Conservation (phyloP, 2,329 filamentous ascomycete species). For the Xylariaceae sp. region DNA sequence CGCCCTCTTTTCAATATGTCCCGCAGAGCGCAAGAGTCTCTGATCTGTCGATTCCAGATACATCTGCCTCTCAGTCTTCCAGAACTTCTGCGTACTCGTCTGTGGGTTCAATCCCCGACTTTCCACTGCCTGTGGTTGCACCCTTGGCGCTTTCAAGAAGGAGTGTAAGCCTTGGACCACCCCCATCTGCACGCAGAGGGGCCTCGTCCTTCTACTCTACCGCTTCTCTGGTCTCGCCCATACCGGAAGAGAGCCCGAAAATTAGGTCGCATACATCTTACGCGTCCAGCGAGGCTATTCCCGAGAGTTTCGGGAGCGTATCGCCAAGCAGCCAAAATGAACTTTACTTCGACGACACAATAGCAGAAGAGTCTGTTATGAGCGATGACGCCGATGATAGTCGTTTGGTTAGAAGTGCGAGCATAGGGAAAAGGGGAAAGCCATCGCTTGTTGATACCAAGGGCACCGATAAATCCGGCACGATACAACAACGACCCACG, state of each 20-base stretch:
- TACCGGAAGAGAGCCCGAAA: slow-evolving; percentile 63
- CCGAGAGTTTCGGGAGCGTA: slow-evolving; percentile 57
- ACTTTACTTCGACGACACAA: slow-evolving; percentile 45
- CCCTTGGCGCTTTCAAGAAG: slow-evolving; percentile 36
- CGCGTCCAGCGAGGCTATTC: slow-evolving; percentile 68
- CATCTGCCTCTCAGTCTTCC: slow-evolving; percentile 42
- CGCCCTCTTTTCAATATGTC: slow-evolving; percentile 47
- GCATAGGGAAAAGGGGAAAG: slow-evolving; percentile 55
- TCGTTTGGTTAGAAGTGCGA: slow-evolving; percentile 55
- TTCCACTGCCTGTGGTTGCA: slow-evolving; percentile 41
- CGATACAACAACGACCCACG: slow-evolving; percentile 30
- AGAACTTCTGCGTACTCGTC: slow-evolving; percentile 50
- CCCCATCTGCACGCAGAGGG: slow-evolving; percentile 54
- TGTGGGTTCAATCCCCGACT: slow-evolving; percentile 55
- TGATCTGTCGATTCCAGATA: slow-evolving; percentile 41
- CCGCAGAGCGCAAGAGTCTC: slow-evolving; percentile 35
- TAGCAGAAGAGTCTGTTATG: slow-evolving; percentile 41
- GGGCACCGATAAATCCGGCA: slow-evolving; percentile 25
- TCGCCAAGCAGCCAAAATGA: slow-evolving; percentile 44
- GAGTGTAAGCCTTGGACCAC: slow-evolving; percentile 53
- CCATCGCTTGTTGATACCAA: slow-evolving; percentile 49
- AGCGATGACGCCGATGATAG: slow-evolving; percentile 50
- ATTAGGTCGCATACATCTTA: slow-evolving; percentile 57
- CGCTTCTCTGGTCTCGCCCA: slow-evolving; percentile 65
- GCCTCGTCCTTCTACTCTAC: slow-evolving; percentile 62